A percentile compares a stretch with the other conserved stretches of the same genome.
phyloP scores from a whole-genome alignment of 768 basidiomycete species.

The Daedalea quercina region DNA sequence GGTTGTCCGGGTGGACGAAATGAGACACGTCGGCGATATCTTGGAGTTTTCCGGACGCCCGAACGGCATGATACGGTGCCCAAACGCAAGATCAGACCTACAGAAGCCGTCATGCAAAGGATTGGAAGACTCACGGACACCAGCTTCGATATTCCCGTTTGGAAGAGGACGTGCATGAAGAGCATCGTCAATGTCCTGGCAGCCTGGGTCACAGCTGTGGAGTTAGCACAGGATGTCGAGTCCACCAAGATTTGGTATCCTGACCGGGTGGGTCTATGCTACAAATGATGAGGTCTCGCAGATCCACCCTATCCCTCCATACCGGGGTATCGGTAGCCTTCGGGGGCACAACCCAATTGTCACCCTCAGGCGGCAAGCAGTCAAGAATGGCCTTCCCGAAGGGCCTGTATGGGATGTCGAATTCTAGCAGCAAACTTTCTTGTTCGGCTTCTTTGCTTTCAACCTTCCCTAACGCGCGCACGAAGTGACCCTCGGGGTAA shows the following conservation, averaged over 20 bases:
- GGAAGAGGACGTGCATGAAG: slow-evolving; percentile 82
- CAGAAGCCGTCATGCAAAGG: not conserved
- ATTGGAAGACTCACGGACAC: slow-evolving; percentile 74
- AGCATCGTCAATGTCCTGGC: slow-evolving; percentile 98
- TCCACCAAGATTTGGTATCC: not conserved
- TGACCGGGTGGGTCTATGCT: slow-evolving; percentile 98
- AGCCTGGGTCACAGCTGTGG: slow-evolving; percentile 43
- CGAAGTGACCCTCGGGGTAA: slow-evolving; percentile 97
- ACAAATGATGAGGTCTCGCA: slow-evolving; percentile 81
- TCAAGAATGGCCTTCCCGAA: slow-evolving; percentile 94
- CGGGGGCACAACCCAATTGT: slow-evolving; percentile 85
- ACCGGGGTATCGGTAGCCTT: slow-evolving; percentile 45
- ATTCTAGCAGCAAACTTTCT: slow-evolving; percentile 89
- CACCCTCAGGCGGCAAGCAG: slow-evolving; percentile 86
- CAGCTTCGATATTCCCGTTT: slow-evolving; percentile 94
- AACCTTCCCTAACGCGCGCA: slow-evolving; percentile 82
- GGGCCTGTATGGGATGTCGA: slow-evolving; percentile 91
- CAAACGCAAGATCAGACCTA: not conserved
- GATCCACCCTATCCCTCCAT: slow-evolving; percentile 85
- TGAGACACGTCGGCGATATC: slow-evolving; percentile 98
- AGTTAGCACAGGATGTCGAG: slow-evolving; percentile 6
- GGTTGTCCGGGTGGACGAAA: slow-evolving; percentile 87
- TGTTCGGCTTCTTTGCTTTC: slow-evolving; percentile 96
- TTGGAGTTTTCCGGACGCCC: slow-evolving; percentile 23
- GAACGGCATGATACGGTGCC: not conserved